Base-by-base conservation (phyloP, 352 stramenopile species). In the Globisporangium sylvaticum region DNA sequence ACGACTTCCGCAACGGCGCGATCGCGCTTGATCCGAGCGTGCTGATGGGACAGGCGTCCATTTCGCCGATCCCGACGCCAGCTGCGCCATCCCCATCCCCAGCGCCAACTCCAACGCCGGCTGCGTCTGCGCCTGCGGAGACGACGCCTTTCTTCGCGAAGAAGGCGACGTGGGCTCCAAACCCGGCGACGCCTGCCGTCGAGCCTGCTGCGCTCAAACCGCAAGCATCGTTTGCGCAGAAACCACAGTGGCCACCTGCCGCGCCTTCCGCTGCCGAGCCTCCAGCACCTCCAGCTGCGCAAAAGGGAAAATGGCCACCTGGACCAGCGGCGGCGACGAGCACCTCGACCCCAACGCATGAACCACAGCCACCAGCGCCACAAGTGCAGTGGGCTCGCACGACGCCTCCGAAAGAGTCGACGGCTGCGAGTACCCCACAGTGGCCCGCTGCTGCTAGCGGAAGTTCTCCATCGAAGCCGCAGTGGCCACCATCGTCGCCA, bases 1-100 rank as follows among this genome's bases (percentile, higher is more conserved):
- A 89, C 71, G 85, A 94, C 66, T 81, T 91, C 52, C 83, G 83
- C 64, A 88, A 83, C 31, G 83, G 81, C 27, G 81, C 66, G 27
- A 92, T 92, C 58, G 73, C 75, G 22, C 65, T 90, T 31, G 80
- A 86, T 53, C 71, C 80, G 27, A 67, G 74, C 5, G 60, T 78
- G 59, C 68, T 90, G 24, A 64, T 89, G 62, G 66, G 55, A 1
- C 77, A 88, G 25, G 76, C 73, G 9, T 73, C 80, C 0, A 74
- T 89, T 8, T 60, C 76, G 6, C 58, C 77, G 9, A 42, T 37
- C 1, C n/a, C 57, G 4, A 20, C 57, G 14, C 46, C 57, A 27
- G 55, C 55, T 3, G n/a, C 37, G 1, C 55, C 65, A 27, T 48
- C 68, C 18, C 55, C 64, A 24, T 56, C 57, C 1, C 60, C 55